Conservation (phyloP, 306 rosid genomes). For the Chamaecrista fasciculata region DNA sequence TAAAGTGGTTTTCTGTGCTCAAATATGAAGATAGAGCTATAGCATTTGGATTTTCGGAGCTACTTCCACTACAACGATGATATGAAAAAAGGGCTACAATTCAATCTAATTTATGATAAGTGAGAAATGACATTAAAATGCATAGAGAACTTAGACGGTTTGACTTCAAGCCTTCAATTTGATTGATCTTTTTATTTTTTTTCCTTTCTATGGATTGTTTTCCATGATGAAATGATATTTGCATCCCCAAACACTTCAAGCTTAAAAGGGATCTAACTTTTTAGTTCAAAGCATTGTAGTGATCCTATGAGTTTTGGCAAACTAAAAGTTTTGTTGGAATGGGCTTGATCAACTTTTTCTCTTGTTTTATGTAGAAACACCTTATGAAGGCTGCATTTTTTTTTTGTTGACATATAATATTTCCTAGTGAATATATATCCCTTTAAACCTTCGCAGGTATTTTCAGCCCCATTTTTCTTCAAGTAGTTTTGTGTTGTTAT, state of each 20-base stretch:
- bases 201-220: not conserved
- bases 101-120: not conserved
- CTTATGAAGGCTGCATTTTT: slow-evolving; percentile 81
- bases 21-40: not conserved
- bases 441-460: slow-evolving; percentile 82
- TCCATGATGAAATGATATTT: not conserved
- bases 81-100: not conserved
- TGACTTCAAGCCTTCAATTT: not conserved
- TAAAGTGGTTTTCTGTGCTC: not conserved
- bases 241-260: not conserved
- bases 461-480: not conserved
- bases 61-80: not conserved
- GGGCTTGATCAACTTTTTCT: slow-evolving; percentile 18
- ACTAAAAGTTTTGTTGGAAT: not conserved
- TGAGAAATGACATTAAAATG: not conserved
- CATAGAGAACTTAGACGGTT: not conserved
- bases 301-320: not conserved
- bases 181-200: not conserved
- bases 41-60: not conserved
- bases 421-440: slow-evolving; percentile 88
- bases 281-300: not conserved
- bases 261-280: not conserved
- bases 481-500: not conserved
- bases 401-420: slow-evolving; percentile 77
- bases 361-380: slow-evolving; percentile 56